Conservation (phyloP, 2,329 filamentous ascomycete genomes). For the Beauveria rudraprayagi region DNA sequence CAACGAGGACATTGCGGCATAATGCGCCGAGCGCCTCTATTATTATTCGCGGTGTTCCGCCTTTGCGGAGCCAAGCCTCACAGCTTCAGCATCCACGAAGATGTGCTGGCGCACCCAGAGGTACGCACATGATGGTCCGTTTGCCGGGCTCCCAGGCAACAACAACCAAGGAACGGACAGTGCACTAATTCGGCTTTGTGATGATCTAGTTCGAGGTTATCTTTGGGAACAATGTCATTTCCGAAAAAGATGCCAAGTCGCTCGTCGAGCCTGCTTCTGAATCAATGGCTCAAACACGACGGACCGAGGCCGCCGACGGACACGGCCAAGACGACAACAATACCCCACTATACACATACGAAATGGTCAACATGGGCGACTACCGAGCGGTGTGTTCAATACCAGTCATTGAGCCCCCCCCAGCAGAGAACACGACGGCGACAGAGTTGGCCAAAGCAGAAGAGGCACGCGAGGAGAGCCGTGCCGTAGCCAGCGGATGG, state of each 20-base stretch:
- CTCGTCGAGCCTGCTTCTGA: slow-evolving; percentile 37
- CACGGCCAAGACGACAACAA: slow-evolving; percentile 23
- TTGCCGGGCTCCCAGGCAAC: neutral
- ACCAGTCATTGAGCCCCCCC: slow-evolving; percentile 55
- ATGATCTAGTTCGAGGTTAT: slow-evolving; percentile 64
- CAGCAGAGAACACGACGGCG: slow-evolving; percentile 55
- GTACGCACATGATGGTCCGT: slow-evolving; percentile 36
- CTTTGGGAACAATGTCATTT: slow-evolving; percentile 65
- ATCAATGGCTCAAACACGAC: slow-evolving; percentile 31
- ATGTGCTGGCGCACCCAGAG: slow-evolving; percentile 80
- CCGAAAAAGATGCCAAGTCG: slow-evolving; percentile 60
- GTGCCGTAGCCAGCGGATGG: slow-evolving; percentile 70
- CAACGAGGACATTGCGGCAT: slow-evolving; percentile 19
- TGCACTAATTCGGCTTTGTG: neutral
- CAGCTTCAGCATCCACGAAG: slow-evolving; percentile 79
- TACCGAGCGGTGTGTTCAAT: slow-evolving; percentile 79
- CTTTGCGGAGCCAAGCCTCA: slow-evolving; percentile 41
- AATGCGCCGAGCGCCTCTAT: slow-evolving; percentile 44
- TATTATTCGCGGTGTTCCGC: slow-evolving; percentile 36
- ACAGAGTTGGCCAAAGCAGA: slow-evolving; percentile 61
- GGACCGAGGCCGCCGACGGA: slow-evolving; percentile 24
- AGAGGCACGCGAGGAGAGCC: slow-evolving; percentile 69
- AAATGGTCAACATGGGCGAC: slow-evolving; percentile 63
- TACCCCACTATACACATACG: slow-evolving; percentile 44
- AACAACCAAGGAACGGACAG: neutral